Evolutionary conservation across 2,329 filamentous ascomycete genomes (phyloP).

Genomic region (Ceratocystis eucalypticola): DNA sequence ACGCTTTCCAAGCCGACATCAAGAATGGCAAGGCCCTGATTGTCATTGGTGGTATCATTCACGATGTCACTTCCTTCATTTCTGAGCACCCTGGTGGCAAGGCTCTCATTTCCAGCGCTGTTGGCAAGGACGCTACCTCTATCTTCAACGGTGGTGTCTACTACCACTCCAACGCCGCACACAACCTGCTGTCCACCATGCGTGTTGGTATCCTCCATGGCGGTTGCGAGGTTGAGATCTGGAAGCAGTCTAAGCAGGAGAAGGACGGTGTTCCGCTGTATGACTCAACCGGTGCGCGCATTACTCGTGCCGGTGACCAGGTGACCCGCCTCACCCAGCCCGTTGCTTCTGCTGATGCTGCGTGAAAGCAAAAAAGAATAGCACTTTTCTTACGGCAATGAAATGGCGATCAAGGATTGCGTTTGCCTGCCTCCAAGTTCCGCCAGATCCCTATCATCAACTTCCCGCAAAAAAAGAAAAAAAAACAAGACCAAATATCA

Average conservation of each 20-base stretch:
- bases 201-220: slow-evolving; percentile 74
- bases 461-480: neutral
- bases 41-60: slow-evolving; percentile 70
- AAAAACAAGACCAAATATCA: neutral
- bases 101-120: slow-evolving; percentile 66
- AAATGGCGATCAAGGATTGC: neutral
- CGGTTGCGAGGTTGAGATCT: slow-evolving; percentile 82
- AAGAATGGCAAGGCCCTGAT: slow-evolving; percentile 67
- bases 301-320: slow-evolving; percentile 75
- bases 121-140: slow-evolving; percentile 78
- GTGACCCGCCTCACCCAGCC: slow-evolving; percentile 72
- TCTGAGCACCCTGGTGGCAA: slow-evolving; percentile 84
- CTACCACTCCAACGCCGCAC: slow-evolving; percentile 76
- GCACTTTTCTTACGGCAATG: neutral
- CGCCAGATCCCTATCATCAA: neutral
- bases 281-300: slow-evolving; percentile 66
- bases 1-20: slow-evolving; percentile 65
- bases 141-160: slow-evolving; percentile 90
- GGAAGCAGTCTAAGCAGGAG: slow-evolving; percentile 74
- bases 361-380: slow-evolving; percentile 33
- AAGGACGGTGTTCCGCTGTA: slow-evolving; percentile 68
- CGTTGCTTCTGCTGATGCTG: slow-evolving; percentile 69
- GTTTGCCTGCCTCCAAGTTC: neutral
- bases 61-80: slow-evolving; percentile 74
- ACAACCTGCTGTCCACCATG: slow-evolving; percentile 82